These are phyloP conservation scores for Pleurotus platypus DNA, from an alignment of 768 basidiomycete species.

Conservation along the genomic window DNA sequence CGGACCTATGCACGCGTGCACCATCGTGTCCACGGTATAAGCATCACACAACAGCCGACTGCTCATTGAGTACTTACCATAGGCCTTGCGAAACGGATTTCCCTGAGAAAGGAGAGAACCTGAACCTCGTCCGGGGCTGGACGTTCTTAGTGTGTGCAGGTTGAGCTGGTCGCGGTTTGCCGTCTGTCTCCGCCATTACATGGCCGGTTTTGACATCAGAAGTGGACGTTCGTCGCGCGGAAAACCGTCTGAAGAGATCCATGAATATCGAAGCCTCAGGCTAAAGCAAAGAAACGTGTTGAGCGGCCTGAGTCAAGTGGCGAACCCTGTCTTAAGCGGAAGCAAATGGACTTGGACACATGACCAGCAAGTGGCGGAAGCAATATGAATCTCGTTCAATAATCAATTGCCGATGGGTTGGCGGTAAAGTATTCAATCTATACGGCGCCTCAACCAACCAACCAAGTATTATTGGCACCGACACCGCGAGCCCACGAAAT, in stretches of 20 bases:
- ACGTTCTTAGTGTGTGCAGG: neutral
- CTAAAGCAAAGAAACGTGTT: too few relatives aligned
- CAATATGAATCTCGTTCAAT: too few relatives aligned
- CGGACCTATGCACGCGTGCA: slow-evolving; percentile 23
- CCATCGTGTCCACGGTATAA: neutral
- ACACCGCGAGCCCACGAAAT: too few relatives aligned
- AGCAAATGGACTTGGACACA: too few relatives aligned
- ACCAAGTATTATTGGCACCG: too few relatives aligned
- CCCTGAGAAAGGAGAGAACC: neutral
- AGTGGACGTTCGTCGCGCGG: neutral
- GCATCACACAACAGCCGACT: neutral
- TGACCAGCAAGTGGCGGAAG: too few relatives aligned
- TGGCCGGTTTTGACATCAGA: neutral
- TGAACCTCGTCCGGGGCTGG: neutral
- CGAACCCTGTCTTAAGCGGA: too few relatives aligned
- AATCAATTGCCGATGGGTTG: too few relatives aligned
- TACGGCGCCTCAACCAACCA: too few relatives aligned
- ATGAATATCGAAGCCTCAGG: neutral
- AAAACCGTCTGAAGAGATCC: neutral
- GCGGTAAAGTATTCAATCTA: too few relatives aligned
- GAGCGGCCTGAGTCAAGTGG: too few relatives aligned
- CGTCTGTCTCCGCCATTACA: neutral
- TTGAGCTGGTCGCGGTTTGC: neutral
- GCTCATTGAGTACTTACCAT: neutral
- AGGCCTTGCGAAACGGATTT: neutral